Evolutionary conservation across 768 basidiomycete species (phyloP).

Genomic region (Amyloporia xantha): DNA sequence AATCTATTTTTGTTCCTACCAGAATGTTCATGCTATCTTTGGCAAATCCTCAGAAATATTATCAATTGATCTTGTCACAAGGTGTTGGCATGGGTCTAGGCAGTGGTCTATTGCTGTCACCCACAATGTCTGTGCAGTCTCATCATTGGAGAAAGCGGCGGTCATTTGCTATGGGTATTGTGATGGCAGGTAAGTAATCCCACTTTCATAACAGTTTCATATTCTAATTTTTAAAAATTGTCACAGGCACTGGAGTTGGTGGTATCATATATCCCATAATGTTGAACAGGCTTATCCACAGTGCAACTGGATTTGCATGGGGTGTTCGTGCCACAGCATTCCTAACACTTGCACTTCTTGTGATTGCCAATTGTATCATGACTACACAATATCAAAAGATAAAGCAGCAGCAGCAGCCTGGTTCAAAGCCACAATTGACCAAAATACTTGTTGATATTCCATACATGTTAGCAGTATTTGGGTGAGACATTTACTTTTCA

Average conservation of each 20-base stretch:
- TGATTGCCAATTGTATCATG: slow-evolving; percentile 15
- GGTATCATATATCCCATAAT: slow-evolving; percentile 31
- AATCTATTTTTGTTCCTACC: too few species aligned
- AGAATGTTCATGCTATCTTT: slow-evolving; percentile 43
- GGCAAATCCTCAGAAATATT: slow-evolving; percentile 33
- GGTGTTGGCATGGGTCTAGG: slow-evolving; percentile 47
- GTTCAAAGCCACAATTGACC: slow-evolving; percentile 1
- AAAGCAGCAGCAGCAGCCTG: background rate
- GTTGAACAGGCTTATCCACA: slow-evolving; percentile 23
- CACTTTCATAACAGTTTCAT: background rate
- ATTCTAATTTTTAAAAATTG: background rate
- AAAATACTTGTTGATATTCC: slow-evolving; percentile 13
- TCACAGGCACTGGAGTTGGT: slow-evolving; percentile 18
- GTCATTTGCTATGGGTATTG: slow-evolving; percentile 30
- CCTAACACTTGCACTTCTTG: slow-evolving; percentile 14
- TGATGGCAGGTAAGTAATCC: slow-evolving; percentile 12
- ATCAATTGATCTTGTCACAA: slow-evolving; percentile 46
- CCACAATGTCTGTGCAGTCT: slow-evolving; percentile 38
- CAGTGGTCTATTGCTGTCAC: slow-evolving; percentile 40
- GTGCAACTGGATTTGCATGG: slow-evolving; percentile 33
- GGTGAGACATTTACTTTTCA: slow-evolving; percentile 2
- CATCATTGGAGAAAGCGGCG: slow-evolving; percentile 38
- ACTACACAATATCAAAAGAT: slow-evolving; percentile 4
- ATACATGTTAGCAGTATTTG: slow-evolving; percentile 7
- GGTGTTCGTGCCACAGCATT: slow-evolving; percentile 29